A percentile compares a stretch with the other conserved stretches of the same genome.
Evolutionary conservation across 1,284 basidiomycete genomes (phyloP).

Genomic region (Sanghuangporus baumii): DNA sequence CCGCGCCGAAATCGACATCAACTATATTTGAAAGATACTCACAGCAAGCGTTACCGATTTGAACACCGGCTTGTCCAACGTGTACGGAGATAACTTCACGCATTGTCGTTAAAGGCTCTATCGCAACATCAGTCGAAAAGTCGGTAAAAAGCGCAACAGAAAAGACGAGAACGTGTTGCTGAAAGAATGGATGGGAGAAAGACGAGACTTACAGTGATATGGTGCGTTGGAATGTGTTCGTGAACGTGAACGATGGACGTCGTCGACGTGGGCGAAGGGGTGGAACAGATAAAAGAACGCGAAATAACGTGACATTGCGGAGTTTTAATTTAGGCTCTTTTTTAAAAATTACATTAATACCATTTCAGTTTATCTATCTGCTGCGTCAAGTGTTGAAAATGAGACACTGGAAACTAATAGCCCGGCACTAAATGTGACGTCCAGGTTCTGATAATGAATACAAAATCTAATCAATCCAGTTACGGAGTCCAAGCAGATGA

Average conservation of each 20-base stretch:
- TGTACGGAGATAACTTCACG: conserved; percentile 94
- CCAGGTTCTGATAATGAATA: no score
- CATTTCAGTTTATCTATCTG: no score
- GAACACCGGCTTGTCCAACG: conserved; percentile 94
- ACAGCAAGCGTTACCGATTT: conserved; percentile 96
- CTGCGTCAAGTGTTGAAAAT: no score
- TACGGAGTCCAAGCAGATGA: no score
- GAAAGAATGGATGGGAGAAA: not conserved
- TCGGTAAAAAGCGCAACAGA: conserved; percentile 15
- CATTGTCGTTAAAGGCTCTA: conserved; percentile 41
- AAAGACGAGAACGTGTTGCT: not conserved
- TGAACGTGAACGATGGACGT: conserved; percentile 5
- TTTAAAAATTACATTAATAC: not conserved
- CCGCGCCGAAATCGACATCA: conserved; percentile 6
- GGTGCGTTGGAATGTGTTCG: not conserved
- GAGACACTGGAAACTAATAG: no score
- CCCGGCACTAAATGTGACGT: no score
- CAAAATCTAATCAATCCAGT: no score
- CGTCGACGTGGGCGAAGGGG: conserved; percentile 5
- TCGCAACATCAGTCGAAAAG: not conserved
- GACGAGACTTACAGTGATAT: conserved; percentile 1
- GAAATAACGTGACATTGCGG: conserved; percentile 3
- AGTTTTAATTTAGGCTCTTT: not conserved
- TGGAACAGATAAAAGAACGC: conserved; percentile 6
- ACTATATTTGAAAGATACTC: conserved; percentile 33